Base-by-base conservation (phyloP, 257 asterid species). In the Craterostigma plantagineum region DNA sequence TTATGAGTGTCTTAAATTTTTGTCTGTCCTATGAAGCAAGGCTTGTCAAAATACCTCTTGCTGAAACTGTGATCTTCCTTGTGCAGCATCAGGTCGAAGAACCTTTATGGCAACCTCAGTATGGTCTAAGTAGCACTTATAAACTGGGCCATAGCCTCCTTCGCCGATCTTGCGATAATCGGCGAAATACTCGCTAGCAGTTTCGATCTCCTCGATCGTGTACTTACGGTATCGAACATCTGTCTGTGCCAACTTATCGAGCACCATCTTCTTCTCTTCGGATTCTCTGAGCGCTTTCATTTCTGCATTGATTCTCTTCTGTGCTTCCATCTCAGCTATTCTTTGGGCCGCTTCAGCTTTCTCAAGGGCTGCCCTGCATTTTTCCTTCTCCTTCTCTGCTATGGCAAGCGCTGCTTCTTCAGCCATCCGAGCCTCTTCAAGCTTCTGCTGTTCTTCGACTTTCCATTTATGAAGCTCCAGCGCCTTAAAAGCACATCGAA, bases 91-190 rank as follows among this genome's bases (percentile, higher is more conserved):
- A 0, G 94, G 90, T 6, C 95, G 90, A 52, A 86, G 95, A 54
- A 86, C 93, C 67, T 86, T 86, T 35, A 86, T 44, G 11, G 95
- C 97, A 34, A 81, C 97, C 37, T 62, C 73, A 8, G 94, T 86
- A 47, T 86, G 97, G 68, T 81, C 93, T 34, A 81, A 60, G 67
- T 33, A 33, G 65, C 78, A 65, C 66, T 66, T 71, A 62, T 71
- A 86, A 42, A 86, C 95, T 0, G 95, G 97, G 16, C 94, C 97
- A 38, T 86, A 81, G 23, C 95, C 97, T 38, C 94, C 97, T 73
- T 86, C 95, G 34, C 95, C 97, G 27, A 87, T 67, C 62, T 87
- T 87, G 8, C 76, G 78, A 34, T 71, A 43, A 17, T 46, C 60
- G 2, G 81, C n/a, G 52, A 87, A 87, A 57, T 54, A 44, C 11